phyloP scores from a whole-genome alignment of 495 filamentous ascomycete genomes.

The Hyaloscypha variabilis region DNA sequence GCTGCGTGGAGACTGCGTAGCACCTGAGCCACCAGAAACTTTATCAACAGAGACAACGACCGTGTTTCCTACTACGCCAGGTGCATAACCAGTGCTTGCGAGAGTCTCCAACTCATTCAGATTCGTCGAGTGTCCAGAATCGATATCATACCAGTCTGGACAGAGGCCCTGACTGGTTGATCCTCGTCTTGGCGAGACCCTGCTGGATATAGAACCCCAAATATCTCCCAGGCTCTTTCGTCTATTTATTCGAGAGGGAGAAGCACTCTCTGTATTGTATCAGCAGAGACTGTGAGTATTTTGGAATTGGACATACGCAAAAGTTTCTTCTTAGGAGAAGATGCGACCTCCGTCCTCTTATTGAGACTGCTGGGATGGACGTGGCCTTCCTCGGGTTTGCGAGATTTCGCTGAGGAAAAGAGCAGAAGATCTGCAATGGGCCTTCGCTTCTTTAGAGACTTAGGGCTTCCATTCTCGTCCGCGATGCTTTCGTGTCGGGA shows the following conservation, averaged over 20 bases:
- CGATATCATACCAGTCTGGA: background rate
- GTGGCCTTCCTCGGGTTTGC: background rate
- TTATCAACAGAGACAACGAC: background rate
- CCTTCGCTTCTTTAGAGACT: background rate
- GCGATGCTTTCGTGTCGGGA: background rate
- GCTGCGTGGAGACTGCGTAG: background rate
- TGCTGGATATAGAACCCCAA: constrained; percentile 20
- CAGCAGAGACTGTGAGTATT: background rate
- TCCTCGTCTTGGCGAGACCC: constrained; percentile 11
- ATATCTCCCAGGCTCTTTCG: constrained; percentile 31
- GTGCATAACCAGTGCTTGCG: background rate
- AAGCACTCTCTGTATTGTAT: background rate
- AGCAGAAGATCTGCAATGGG: background rate
- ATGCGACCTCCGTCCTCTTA: background rate
- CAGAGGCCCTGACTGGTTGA: background rate
- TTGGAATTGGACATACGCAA: background rate
- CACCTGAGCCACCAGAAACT: background rate
- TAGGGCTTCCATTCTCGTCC: constrained; percentile 11
- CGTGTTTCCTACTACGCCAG: background rate
- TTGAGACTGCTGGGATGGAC: background rate
- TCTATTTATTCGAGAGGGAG: constrained; percentile 7
- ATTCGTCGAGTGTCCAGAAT: background rate
- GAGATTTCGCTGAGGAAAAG: background rate
- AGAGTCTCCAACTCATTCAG: background rate
- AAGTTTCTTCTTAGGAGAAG: background rate